phyloP scores from a whole-genome alignment of 768 basidiomycete genomes.

The Naganishia vishniacii region DNA sequence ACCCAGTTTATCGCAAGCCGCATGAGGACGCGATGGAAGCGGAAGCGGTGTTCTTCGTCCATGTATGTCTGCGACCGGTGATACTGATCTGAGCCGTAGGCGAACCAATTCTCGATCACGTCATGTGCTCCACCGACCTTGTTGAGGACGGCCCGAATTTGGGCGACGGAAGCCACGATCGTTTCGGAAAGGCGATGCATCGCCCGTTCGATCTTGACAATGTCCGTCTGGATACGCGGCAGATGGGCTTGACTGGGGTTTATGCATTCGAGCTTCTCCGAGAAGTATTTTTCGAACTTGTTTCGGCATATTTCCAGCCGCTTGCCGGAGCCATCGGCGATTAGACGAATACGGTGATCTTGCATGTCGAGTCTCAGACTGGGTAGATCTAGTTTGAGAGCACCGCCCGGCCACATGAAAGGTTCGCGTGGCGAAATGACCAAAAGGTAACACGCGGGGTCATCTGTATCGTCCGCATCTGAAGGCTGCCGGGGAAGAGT shows the following conservation, averaged over 20 bases:
- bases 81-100: conserved; percentile 66
- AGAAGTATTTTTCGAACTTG: conserved; percentile 63
- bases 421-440: conserved; percentile 75
- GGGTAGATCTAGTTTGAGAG: conserved; percentile 67
- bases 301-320: conserved; percentile 72
- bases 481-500: not conserved
- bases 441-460: conserved; percentile 62
- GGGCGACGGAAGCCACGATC: conserved; percentile 84
- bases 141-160: conserved; percentile 56
- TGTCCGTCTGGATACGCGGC: conserved; percentile 77
- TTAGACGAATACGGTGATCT: conserved; percentile 81
- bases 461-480: conserved; percentile 26
- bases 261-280: conserved; percentile 49
- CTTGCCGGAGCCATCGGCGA: conserved; percentile 80
- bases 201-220: conserved; percentile 82
- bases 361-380: conserved; percentile 74
- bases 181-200: conserved; percentile 85
- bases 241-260: conserved; percentile 84
- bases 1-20: conserved; percentile 95
- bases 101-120: conserved; percentile 69
- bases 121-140: conserved; percentile 66
- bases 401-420: conserved; percentile 87
- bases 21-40: conserved; percentile 78
- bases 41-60: conserved; percentile 64
- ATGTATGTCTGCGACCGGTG: conserved; percentile 72